Percentiles rank a stretch among this genome's conserved stretches.
These are phyloP conservation scores for Emiliania huxleyi DNA, from an alignment of 78 protist genomes.

Conservation along the genomic window DNA sequence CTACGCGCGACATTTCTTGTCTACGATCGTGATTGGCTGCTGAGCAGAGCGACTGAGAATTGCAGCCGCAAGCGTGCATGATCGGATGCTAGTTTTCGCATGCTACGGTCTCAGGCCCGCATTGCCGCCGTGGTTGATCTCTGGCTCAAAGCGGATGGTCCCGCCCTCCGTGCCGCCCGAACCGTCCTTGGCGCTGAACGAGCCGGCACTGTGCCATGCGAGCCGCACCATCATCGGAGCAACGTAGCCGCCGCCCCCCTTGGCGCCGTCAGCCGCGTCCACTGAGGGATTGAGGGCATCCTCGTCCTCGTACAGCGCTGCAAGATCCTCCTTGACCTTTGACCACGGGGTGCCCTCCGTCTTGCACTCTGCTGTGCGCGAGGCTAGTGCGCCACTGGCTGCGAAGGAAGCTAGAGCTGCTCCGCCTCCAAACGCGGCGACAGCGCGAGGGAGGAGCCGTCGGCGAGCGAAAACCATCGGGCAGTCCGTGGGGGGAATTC, in stretches of 20 bases:
- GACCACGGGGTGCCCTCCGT: too few species aligned
- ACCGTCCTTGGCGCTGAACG: conserved; percentile 27
- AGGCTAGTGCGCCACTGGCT: too few species aligned
- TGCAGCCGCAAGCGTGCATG: too few species aligned
- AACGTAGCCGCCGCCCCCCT: not conserved
- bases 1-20: not conserved
- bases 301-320: not conserved
- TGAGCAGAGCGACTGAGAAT: too few species aligned
- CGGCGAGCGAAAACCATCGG: too few species aligned
- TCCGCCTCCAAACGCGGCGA: too few species aligned
- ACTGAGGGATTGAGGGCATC: not conserved
- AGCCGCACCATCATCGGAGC: conserved; percentile 69
- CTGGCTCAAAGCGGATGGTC: conserved; percentile 64
- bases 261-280: not conserved
- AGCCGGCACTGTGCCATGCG: conserved; percentile 76
- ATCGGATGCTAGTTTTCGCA: conserved; percentile 42
- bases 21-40: too few species aligned
- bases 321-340: not conserved
- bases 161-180: conserved; percentile 66
- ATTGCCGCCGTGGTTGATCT: conserved; percentile 58
- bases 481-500: too few species aligned
- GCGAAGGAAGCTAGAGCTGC: too few species aligned
- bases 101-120: too few species aligned
- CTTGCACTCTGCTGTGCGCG: too few species aligned
- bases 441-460: too few species aligned